Conservation (phyloP, 805 yeast genomes). For the Candida ascalaphidarum region DNA sequence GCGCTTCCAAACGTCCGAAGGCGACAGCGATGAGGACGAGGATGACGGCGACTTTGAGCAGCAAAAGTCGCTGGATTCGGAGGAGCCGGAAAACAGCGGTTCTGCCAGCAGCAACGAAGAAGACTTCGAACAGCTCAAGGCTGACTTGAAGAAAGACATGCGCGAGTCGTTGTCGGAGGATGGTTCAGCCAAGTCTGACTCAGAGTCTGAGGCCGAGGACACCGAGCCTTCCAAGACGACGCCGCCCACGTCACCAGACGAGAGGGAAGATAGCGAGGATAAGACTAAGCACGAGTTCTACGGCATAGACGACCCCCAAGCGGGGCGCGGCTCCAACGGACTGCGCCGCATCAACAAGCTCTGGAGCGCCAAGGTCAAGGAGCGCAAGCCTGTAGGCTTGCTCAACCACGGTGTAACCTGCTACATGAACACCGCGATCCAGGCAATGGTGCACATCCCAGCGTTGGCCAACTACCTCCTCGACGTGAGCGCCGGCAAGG, state of each 20-base stretch:
- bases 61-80: slow-evolving; percentile 1
- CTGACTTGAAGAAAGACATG: slow-evolving; percentile 11
- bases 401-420: slow-evolving; percentile 93
- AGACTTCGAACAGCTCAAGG: neutral
- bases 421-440: slow-evolving; percentile 92
- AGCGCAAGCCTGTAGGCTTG: slow-evolving; percentile 62
- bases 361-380: slow-evolving; percentile 49
- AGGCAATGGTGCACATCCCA: slow-evolving; percentile 84
- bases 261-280: neutral
- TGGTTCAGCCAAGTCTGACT: too few species aligned
- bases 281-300: slow-evolving; percentile 27
- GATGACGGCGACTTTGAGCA: slow-evolving; percentile 7
- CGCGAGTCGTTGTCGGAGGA: too few species aligned
- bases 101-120: neutral
- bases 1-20: slow-evolving; percentile 3
- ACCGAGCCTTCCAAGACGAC: slow-evolving; percentile 4
- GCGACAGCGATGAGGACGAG: slow-evolving; percentile 11
- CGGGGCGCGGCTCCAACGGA: slow-evolving; percentile 58
- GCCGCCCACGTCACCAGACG: slow-evolving; percentile 4
- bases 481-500: slow-evolving; percentile 52
- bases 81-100: neutral
- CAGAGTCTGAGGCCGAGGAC: slow-evolving; percentile 1
- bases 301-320: slow-evolving; percentile 45
- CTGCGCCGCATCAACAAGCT: slow-evolving; percentile 57
- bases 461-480: slow-evolving; percentile 77